Evolutionary conservation across 2,329 filamentous ascomycete species (phyloP), one percentile per base, ranked within the genome.

Genomic region (Aspergillus clavatus): DNA sequence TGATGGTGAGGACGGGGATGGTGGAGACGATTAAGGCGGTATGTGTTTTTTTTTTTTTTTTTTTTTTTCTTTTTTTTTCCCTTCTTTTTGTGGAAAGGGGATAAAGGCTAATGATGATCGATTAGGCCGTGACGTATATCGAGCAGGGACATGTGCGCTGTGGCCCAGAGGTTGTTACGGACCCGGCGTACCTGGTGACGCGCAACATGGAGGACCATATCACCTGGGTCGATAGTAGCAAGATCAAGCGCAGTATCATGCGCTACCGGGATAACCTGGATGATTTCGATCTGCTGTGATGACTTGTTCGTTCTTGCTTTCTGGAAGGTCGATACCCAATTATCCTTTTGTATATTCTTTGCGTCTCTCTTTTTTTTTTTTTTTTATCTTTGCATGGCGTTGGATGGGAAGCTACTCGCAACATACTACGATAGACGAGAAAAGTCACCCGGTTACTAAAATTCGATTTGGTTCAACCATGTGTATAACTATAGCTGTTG

Each of bases 221-320:
- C 14, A 96, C 91, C 0, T 97, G 91, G 91, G 85, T 91, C 7
- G 87, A 94, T 60, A 89, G 88, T 48, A 94, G 88, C 70, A 96
- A 96, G 86, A 90, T 97, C 68, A 95, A 95, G 84, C 81, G 86
- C 64, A 93, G 89, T 65, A 95, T 96, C 53, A 84, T 95, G 81
- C 88, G 87, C 71, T 97, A 96, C 67, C 82, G 89, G 58, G 89
- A 96, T 69, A 88, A 95, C 75, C 71, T 96, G 70, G 91, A 97
- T 71, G 91, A 97, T 71, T 97, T 95, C 63, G 91, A 97, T 72
- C 72, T 96, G 63, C 72, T 95, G 59, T 93, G 68, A 81, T 33
- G 36, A 11, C 24, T 26, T 23, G 18, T 24, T n/a, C n/a, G n/a
- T n/a, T n/a, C n/a, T n/a, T n/a, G n/a, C n/a, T n/a, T n/a, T n/a